A percentile compares a stretch with the other conserved stretches of the same genome.
These are phyloP conservation scores for Aspergillus biplanus DNA, from an alignment of 495 filamentous ascomycete genomes.

Conservation along the genomic window DNA sequence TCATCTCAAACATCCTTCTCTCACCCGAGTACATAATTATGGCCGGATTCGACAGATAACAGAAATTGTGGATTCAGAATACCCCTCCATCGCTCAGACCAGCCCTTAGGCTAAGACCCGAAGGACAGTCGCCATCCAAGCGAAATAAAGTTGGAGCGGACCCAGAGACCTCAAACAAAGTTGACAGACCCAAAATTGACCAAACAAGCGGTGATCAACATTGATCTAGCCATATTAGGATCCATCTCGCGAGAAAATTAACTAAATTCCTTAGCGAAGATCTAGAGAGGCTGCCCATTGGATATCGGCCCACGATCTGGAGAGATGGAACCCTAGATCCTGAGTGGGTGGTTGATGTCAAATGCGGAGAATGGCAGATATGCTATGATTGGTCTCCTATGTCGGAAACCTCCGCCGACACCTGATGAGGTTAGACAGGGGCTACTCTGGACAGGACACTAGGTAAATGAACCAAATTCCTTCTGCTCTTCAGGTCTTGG, in stretches of 20 bases:
- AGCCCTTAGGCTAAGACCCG: neutral
- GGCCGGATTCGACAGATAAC: too few relatives aligned
- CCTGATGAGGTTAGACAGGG: conserved; percentile 15
- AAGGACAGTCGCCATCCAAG: neutral
- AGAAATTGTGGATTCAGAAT: too few relatives aligned
- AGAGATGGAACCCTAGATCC: neutral
- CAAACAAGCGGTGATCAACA: conserved; percentile 20
- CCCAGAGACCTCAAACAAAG: conserved; percentile 8
- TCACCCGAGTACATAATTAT: too few relatives aligned
- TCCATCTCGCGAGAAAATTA: conserved; percentile 27
- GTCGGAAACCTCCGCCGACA: conserved; percentile 18
- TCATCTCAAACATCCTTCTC: too few relatives aligned
- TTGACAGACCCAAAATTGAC: conserved; percentile 13
- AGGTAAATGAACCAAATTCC: neutral
- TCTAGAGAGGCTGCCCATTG: conserved; percentile 16
- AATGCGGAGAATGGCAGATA: conserved; percentile 28
- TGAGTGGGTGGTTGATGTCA: conserved; percentile 16
- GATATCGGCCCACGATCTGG: conserved; percentile 7
- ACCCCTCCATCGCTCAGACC: neutral
- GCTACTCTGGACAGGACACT: conserved; percentile 7
- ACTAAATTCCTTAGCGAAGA: conserved; percentile 12
- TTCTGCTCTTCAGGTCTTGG: neutral
- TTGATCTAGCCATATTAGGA: conserved; percentile 22
- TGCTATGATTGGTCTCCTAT: conserved; percentile 13
- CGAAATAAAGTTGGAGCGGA: conserved; percentile 21